Conservation (phyloP, 139 green algal species). For the Asterochloris sp. region DNA sequence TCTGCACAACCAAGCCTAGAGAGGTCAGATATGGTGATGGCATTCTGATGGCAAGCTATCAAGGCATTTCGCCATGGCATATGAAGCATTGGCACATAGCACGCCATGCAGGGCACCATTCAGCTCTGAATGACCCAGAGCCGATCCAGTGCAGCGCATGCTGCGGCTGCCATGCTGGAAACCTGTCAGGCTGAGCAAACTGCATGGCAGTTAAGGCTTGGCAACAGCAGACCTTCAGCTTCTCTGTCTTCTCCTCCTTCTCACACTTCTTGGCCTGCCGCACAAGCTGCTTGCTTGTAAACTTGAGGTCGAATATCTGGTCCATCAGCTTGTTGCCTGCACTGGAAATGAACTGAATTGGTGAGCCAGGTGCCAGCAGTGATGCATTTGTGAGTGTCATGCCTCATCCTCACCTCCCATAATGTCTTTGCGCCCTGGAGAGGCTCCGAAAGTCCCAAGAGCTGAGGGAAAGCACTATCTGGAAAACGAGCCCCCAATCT, state of each 20-base stretch:
- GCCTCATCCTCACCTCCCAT: too few species aligned
- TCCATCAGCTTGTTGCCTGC: slow-evolving; percentile 51
- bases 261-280: slow-evolving; percentile 77
- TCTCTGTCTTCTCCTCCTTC: slow-evolving; percentile 93
- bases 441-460: neutral
- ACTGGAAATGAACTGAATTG: neutral
- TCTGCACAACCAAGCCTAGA: slow-evolving; percentile 18
- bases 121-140: too few species aligned
- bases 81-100: neutral
- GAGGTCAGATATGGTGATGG: neutral
- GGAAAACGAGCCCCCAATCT: too few species aligned
- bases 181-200: neutral
- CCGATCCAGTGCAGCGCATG: too few species aligned
- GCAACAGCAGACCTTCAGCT: slow-evolving; percentile 61
- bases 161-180: neutral
- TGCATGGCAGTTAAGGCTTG: neutral
- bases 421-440: neutral
- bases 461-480: too few species aligned
- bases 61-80: neutral
- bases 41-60: neutral
- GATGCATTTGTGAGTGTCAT: too few species aligned
- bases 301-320: slow-evolving; percentile 97
- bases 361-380: neutral
- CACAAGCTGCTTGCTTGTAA: slow-evolving; percentile 90
- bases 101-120: too few species aligned